Conservation (phyloP, 768 basidiomycete genomes). For the Sutorius australiensis region DNA sequence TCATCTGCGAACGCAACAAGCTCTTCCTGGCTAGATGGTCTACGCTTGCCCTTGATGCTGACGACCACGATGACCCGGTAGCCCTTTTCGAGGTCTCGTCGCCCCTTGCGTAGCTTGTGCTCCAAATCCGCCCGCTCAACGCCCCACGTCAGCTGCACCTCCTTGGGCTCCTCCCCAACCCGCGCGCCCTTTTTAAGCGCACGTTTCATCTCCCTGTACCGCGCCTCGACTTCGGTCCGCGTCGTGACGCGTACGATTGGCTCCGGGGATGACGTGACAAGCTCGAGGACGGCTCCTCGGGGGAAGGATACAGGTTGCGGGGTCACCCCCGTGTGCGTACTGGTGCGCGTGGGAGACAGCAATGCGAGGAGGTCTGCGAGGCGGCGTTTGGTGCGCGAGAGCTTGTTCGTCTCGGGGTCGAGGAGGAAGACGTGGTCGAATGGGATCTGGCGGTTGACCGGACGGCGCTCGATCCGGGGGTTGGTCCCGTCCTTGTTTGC, state of each 20-base stretch:
- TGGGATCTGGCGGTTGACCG: slow-evolving; percentile 41
- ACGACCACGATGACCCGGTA: slow-evolving; percentile 54
- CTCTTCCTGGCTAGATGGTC: slow-evolving; percentile 34
- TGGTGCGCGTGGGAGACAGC: background rate
- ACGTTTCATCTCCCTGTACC: slow-evolving; percentile 35
- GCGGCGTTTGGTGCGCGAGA: slow-evolving; percentile 29
- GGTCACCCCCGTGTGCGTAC: too few species aligned
- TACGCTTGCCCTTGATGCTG: slow-evolving; percentile 44
- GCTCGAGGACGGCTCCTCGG: slow-evolving; percentile 41
- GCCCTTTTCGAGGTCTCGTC: slow-evolving; percentile 57
- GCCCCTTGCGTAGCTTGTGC: slow-evolving; percentile 61
- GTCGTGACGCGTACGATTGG: slow-evolving; percentile 62
- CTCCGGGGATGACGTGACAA: slow-evolving; percentile 44
- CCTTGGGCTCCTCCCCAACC: slow-evolving; percentile 44
- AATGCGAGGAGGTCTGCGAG: slow-evolving; percentile 46
- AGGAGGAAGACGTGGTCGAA: slow-evolving; percentile 42
- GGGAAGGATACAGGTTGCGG: too few species aligned
- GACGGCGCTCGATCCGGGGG: slow-evolving; percentile 3
- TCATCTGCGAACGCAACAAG: slow-evolving; percentile 45
- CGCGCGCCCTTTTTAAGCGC: slow-evolving; percentile 31
- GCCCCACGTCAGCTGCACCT: slow-evolving; percentile 71
- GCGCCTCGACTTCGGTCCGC: slow-evolving; percentile 40
- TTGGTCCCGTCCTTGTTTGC: background rate
- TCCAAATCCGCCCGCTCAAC: slow-evolving; percentile 54
- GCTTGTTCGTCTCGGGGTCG: slow-evolving; percentile 42